These are phyloP conservation scores for Aspergillus awamori DNA, from an alignment of 2,329 filamentous ascomycete genomes.

Conservation along the genomic window DNA sequence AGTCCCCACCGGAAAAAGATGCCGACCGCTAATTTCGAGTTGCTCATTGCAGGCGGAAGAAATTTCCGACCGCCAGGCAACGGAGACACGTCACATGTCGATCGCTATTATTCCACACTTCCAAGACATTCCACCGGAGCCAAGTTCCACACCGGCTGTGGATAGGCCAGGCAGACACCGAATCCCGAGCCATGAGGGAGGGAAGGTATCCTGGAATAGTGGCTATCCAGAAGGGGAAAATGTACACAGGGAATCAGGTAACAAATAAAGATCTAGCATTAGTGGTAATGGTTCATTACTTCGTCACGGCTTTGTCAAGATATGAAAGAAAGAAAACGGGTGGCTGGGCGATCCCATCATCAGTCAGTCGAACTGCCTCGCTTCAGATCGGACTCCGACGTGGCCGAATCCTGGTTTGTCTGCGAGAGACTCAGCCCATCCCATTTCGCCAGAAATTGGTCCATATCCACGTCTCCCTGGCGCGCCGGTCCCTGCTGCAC, in stretches of 20 bases:
- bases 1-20: background rate
- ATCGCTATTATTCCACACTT: background rate
- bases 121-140: background rate
- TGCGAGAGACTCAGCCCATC: constrained; percentile 22
- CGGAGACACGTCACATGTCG: background rate
- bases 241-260: background rate
- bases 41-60: background rate
- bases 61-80: background rate
- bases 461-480: constrained; percentile 19
- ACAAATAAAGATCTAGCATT: too few relatives aligned
- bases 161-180: background rate
- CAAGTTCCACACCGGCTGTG: background rate
- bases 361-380: background rate
- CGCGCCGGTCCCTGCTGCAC: constrained; percentile 15
- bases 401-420: background rate
- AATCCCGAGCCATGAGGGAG: background rate
- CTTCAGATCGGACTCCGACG: background rate
- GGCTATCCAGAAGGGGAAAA: background rate
- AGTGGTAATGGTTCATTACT: background rate
- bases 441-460: constrained; percentile 36
- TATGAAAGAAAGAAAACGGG: too few relatives aligned
- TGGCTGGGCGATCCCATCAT: background rate
- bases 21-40: background rate
- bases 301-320: background rate
- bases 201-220: background rate